Evolutionary conservation across 176 grass and related monocot species (phyloP), one percentile per base, ranked within the genome.

Genomic region (Aegilops longissima): DNA sequence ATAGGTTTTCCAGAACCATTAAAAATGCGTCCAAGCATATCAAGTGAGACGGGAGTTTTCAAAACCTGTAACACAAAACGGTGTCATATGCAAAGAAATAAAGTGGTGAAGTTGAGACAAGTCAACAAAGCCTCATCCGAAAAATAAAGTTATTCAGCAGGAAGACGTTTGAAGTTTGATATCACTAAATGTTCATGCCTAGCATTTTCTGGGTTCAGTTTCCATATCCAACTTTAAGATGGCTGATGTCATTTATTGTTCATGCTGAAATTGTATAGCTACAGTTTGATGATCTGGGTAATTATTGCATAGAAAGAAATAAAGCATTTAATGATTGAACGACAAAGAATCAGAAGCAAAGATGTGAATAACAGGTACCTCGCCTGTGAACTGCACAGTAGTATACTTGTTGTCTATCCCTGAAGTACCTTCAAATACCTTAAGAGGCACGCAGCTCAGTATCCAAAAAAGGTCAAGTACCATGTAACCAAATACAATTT

Each of bases 401-500:
- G 92, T 97, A 77, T 91, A 97, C 70, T 97, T 97, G 90, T 89
- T 97, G 84, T 97, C 95, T 65, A 97, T 97, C 62, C 95, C 95
- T 76, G 95, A 97, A 65, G 95, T 97, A 81, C 95, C 95, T 85
- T 97, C 95, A 86, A 97, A 97, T 17, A 97, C 95, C 95, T 97
- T 65, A 76, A 74, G 58, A 92, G 54, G 23, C 62, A 71, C 1
- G 11, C 58, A 51, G 12, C 54, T 78, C 58, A 90, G 66, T 56
- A 73, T 87, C 39, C 76, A 67, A 67, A 81, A 31, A 42, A 10
- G 64, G 58, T 14, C n/a, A 70, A 85, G 12, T 58, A 77, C 4
- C 10, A 58, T 66, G 7, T 6, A 81, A 13, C 42, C 25, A 4
- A 12, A 17, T 76, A 66, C 18, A 66, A 2, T 34, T 29, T 67